Conservation (phyloP, 768 basidiomycete genomes). For the Lactarius trivialis region DNA sequence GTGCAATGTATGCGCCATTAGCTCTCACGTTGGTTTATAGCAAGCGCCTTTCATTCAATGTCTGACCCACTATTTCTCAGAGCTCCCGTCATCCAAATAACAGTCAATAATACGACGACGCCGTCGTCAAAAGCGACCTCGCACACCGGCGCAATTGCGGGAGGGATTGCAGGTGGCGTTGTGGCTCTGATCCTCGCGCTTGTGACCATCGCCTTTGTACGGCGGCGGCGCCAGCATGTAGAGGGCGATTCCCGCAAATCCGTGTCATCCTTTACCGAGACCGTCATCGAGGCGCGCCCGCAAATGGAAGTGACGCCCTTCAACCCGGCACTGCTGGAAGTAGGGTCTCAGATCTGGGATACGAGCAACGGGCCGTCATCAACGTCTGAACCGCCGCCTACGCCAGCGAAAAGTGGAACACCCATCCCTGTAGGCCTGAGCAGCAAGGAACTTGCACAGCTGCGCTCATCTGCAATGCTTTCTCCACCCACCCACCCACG, state of each 20-base stretch:
- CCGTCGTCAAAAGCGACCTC: background rate
- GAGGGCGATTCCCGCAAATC: background rate
- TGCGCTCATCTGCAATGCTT: background rate
- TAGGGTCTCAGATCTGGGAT: background rate
- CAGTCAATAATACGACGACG: background rate
- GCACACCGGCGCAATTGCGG: constrained; percentile 15
- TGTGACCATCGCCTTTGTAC: background rate
- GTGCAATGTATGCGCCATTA: constrained; percentile 25
- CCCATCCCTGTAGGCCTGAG: constrained; percentile 1
- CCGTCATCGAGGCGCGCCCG: background rate
- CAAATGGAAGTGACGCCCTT: background rate
- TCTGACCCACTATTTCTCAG: background rate
- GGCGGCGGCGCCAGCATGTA: constrained; percentile 13
- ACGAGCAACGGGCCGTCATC: no score
- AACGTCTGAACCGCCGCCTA: background rate
- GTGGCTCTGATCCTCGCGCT: background rate
- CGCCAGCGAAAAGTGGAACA: background rate
- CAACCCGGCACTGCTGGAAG: background rate
- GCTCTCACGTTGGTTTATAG: constrained; percentile 21
- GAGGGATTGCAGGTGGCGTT: constrained; percentile 18
- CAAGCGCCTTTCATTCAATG: background rate
- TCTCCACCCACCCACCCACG: background rate
- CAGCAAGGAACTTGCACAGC: constrained; percentile 12
- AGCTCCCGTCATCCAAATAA: background rate
- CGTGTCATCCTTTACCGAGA: background rate